These are phyloP conservation scores for Saccharomycopsis oosterbeekiorum DNA, from an alignment of 805 yeast species.

Conservation along the genomic window DNA sequence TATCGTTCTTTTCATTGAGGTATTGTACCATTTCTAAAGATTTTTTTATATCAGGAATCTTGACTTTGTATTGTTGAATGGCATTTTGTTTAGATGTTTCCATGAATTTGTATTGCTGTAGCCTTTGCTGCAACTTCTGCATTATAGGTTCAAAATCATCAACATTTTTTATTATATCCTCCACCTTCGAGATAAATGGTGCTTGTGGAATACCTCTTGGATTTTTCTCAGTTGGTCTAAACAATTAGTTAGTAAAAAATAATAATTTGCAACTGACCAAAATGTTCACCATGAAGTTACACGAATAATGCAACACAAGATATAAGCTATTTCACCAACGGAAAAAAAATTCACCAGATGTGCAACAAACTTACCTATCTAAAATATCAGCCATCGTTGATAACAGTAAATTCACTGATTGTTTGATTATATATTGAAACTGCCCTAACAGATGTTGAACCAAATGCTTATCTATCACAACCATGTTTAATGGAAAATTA, in stretches of 20 bases:
- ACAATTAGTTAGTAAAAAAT: not conserved
- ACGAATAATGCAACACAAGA: not conserved
- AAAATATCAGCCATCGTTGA: slow-evolving; percentile 6
- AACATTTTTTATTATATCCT: slow-evolving; percentile 54
- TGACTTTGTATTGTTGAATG: slow-evolving; percentile 39
- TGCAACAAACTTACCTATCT: slow-evolving; percentile 2
- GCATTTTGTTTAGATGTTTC: slow-evolving; percentile 34
- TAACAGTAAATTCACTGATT: too few relatives aligned
- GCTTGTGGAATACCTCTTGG: slow-evolving; percentile 97
- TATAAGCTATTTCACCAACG: too few relatives aligned
- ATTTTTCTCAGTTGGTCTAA: slow-evolving; percentile 49
- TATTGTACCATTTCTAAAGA: slow-evolving; percentile 66
- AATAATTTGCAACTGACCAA: too few relatives aligned
- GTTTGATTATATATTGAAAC: too few relatives aligned
- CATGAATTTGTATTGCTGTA: slow-evolving; percentile 88
- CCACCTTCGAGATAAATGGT: slow-evolving; percentile 81
- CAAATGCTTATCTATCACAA: too few relatives aligned
- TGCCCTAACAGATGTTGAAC: too few relatives aligned
- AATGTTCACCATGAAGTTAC: too few relatives aligned
- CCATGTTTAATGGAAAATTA: too few relatives aligned
- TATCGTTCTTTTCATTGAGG: slow-evolving; percentile 39
- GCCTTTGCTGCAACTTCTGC: slow-evolving; percentile 71
- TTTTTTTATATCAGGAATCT: slow-evolving; percentile 88
- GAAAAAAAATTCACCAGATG: too few relatives aligned
- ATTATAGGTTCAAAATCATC: slow-evolving; percentile 65